phyloP scores from a whole-genome alignment of 768 basidiomycete genomes.

The Collybiopsis luxurians region DNA sequence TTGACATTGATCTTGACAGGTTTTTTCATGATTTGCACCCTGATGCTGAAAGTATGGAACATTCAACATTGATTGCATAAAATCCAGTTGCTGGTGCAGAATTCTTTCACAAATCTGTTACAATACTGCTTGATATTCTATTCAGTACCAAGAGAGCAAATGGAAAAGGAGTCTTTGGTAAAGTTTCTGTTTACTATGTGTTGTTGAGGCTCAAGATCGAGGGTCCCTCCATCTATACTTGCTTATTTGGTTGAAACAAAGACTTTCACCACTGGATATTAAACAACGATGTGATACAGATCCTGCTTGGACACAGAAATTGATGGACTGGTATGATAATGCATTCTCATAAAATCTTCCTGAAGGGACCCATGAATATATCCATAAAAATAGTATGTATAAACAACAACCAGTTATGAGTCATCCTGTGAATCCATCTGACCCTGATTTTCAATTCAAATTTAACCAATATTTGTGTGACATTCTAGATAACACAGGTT shows the following conservation, averaged over 20 bases:
- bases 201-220: not conserved
- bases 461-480: conserved; percentile 8
- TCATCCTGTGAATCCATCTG: too few relatives aligned
- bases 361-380: too few relatives aligned
- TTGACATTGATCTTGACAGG: conserved; percentile 16
- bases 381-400: too few relatives aligned
- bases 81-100: not conserved
- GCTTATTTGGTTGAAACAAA: not conserved
- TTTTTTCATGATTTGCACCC: conserved; percentile 9
- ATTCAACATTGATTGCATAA: not conserved
- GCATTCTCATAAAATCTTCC: too few relatives aligned
- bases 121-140: not conserved
- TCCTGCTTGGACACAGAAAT: too few relatives aligned
- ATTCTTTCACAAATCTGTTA: not conserved
- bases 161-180: not conserved
- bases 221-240: not conserved
- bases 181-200: not conserved
- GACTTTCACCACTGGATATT: not conserved
- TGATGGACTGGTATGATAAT: too few relatives aligned
- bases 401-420: too few relatives aligned
- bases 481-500: conserved; percentile 6
- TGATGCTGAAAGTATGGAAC: not conserved
- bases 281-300: not conserved
- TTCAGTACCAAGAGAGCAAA: not conserved
- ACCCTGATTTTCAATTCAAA: not conserved